Conservation (phyloP, 768 basidiomycete genomes). For the Megacollybia marginata region DNA sequence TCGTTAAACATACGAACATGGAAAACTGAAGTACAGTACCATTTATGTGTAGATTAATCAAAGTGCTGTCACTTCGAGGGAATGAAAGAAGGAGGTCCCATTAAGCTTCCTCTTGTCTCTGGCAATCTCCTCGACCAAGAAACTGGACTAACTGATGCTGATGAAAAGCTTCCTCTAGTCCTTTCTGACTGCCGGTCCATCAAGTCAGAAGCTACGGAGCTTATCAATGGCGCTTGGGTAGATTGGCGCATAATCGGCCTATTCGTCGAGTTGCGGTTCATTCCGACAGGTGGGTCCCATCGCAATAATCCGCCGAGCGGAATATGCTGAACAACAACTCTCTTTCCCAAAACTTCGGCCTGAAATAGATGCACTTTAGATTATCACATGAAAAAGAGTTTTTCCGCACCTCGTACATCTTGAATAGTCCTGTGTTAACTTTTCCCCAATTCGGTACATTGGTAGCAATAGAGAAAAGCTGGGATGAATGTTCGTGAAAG, state of each 20-base stretch:
- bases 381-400: not conserved
- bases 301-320: conserved; percentile 76
- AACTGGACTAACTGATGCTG: no score
- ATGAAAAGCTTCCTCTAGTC: no score
- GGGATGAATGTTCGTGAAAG: conserved; percentile 89
- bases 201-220: no score
- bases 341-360: conserved; percentile 89
- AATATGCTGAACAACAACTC: conserved; percentile 95
- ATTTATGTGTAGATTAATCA: no score
- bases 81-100: no score
- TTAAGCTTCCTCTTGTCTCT: no score
- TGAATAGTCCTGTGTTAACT: conserved; percentile 83
- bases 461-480: conserved; percentile 77
- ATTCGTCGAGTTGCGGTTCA: not conserved
- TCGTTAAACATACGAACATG: no score
- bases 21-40: not conserved
- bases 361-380: conserved; percentile 16
- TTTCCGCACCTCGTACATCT: conserved; percentile 81
- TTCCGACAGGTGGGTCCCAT: conserved; percentile 36
- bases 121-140: no score
- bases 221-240: not conserved
- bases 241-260: not conserved
- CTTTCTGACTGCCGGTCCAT: no score
- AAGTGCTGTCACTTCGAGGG: no score
- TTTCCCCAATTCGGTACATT: conserved; percentile 91